Conservation (phyloP, 2,329 filamentous ascomycete genomes). For the Aspergillus candidus region DNA sequence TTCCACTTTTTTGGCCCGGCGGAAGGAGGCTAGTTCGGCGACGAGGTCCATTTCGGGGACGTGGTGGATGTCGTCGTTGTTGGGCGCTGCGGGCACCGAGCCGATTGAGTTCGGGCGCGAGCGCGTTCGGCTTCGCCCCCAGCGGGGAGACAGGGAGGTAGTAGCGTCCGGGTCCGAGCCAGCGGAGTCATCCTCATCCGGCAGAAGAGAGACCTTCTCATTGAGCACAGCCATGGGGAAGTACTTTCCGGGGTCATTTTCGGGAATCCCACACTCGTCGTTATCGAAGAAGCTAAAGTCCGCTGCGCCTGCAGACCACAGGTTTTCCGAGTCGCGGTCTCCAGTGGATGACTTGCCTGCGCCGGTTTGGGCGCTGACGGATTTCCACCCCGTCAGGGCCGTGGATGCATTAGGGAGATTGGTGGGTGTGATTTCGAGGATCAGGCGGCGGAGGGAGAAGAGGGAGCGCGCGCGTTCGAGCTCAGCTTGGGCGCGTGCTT, state of each 20-base stretch:
- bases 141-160: not conserved
- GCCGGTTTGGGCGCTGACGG: constrained; percentile 42
- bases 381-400: constrained; percentile 31
- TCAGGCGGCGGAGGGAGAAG: constrained; percentile 51
- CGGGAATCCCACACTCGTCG: constrained; percentile 49
- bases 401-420: constrained; percentile 11
- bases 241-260: constrained; percentile 39
- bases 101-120: constrained; percentile 3
- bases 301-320: constrained; percentile 54
- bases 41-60: constrained; percentile 45
- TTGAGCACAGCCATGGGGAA: constrained; percentile 40
- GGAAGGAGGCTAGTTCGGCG: constrained; percentile 48
- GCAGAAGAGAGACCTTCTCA: constrained; percentile 40
- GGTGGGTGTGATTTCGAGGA: constrained; percentile 48
- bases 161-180: constrained; percentile 13
- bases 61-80: constrained; percentile 2
- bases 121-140: not conserved
- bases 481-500: constrained; percentile 44
- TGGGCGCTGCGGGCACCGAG: not conserved
- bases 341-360: constrained; percentile 52
- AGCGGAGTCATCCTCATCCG: constrained; percentile 24
- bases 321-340: constrained; percentile 53
- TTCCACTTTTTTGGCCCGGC: constrained; percentile 47
- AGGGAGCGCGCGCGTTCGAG: constrained; percentile 45
- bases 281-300: constrained; percentile 59